Evolutionary conservation across 352 stramenopile species (phyloP), one percentile per base, ranked within the genome.

Genomic region (Pythium scleroteichum): DNA sequence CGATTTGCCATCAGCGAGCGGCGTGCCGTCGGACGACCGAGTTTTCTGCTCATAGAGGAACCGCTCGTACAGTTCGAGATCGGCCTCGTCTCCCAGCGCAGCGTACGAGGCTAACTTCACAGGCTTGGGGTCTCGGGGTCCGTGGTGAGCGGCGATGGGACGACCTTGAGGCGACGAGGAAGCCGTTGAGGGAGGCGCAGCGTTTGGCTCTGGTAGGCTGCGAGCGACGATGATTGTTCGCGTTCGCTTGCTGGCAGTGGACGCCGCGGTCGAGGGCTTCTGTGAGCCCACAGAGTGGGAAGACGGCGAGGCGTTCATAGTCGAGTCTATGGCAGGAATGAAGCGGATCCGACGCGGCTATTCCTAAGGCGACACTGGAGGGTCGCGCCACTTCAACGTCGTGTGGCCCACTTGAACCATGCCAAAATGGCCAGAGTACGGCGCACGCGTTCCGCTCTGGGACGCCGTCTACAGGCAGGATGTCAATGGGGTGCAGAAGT

Each of bases 91-190:
- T 5, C 84, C 84, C 3, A 93, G 71, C 12, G 84, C 84, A 3
- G 84, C 79, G 45, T 93, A 90, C 12, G 77, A 66, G 5, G 62
- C 67, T 20, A 93, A 52, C 45, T 85, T 88, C 9, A 68, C 74
- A 0, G 62, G 71, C 59, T 68, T 56, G 14, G 51, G 50, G 40
- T 85, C 73, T 26, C 61, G 60, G 45, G 20, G 45, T 26, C 26
- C 23, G 24, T 54, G 22, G 20, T 24, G 33, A 14, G 10, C 17
- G n/a, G 39, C 44, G 14, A 14, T 42, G 35, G 32, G 32, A 22
- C 53, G 53, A 33, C 44, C n/a, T 13, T 53, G 23, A 4, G 44
- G 41, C 5, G 50, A 39, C 19, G 39, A 39, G 0, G 47, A 41
- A 35, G 59, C 39, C 2, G 47, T 35, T 22, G 61, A 46, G 24